These are phyloP conservation scores for Hippophae rhamnoides DNA, from an alignment of 306 rosid genomes.

Conservation along the genomic window DNA sequence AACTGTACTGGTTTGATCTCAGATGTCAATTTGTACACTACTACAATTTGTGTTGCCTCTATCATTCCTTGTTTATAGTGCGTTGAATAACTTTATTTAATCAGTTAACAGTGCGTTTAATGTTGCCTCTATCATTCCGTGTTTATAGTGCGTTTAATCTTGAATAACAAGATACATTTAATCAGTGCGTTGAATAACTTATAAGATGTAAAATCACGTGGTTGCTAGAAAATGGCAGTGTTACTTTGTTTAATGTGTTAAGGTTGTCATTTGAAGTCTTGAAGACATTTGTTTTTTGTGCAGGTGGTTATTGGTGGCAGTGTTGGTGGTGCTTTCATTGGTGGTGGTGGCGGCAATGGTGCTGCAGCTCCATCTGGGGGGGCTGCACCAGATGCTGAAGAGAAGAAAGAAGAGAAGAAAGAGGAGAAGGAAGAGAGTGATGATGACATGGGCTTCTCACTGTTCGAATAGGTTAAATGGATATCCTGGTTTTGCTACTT, in stretches of 20 bases:
- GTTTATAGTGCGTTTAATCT: no score
- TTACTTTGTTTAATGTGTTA: not conserved
- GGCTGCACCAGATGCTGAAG: constrained; percentile 39
- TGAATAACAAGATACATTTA: no score
- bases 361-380: constrained; percentile 50
- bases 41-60: no score
- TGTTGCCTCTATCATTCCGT: no score
- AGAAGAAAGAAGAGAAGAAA: constrained; percentile 37
- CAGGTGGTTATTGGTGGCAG: constrained; percentile 74
- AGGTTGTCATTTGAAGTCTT: not conserved
- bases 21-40: no score
- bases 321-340: constrained; percentile 26
- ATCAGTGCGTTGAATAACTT: no score
- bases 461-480: constrained; percentile 55
- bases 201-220: no score
- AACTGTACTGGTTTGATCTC: no score
- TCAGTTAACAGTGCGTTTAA: no score
- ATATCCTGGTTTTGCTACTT: not conserved
- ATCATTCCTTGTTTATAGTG: no score
- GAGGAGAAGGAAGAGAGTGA: constrained; percentile 73
- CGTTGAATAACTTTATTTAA: no score
- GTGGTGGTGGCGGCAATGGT: constrained; percentile 51
- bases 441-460: constrained; percentile 73
- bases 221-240: no score
- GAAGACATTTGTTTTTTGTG: not conserved